These are phyloP conservation scores for Candida awuae DNA, from an alignment of 805 yeast genomes.

Conservation along the genomic window DNA sequence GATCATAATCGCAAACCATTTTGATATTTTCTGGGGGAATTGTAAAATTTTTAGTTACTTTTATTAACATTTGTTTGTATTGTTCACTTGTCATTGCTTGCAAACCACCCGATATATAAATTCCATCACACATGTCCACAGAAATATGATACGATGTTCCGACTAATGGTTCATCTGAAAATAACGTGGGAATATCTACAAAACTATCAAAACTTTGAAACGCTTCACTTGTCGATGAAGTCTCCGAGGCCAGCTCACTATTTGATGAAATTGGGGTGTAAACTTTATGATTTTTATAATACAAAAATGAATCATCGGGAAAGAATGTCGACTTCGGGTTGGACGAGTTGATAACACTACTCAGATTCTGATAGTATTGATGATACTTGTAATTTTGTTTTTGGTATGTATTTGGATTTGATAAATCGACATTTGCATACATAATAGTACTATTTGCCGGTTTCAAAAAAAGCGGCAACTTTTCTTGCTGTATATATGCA, in stretches of 20 bases:
- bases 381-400: conserved; percentile 13
- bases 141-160: conserved; percentile 37
- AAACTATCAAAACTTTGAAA: conserved; percentile 16
- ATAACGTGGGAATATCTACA: conserved; percentile 28
- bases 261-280: conserved; percentile 7
- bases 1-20: conserved; percentile 28
- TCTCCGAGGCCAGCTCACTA: too few species aligned
- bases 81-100: conserved; percentile 15
- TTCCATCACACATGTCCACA: conserved; percentile 31
- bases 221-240: background rate
- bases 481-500: conserved; percentile 7
- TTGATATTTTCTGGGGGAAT: conserved; percentile 28
- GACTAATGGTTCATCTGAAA: conserved; percentile 36
- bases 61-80: conserved; percentile 19
- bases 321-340: background rate
- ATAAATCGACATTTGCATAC: conserved; percentile 10
- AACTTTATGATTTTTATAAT: conserved; percentile 10
- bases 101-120: conserved; percentile 42
- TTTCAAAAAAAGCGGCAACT: conserved; percentile 19
- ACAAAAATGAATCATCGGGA: conserved; percentile 4
- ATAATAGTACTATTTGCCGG: conserved; percentile 15
- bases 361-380: conserved; percentile 19
- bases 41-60: conserved; percentile 25
- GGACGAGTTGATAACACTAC: background rate
- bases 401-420: conserved; percentile 3